Percentiles rank a stretch among this genome's conserved stretches.
phyloP scores from a whole-genome alignment of 1,284 basidiomycete genomes.

The Puccinia brachypodii region DNA sequence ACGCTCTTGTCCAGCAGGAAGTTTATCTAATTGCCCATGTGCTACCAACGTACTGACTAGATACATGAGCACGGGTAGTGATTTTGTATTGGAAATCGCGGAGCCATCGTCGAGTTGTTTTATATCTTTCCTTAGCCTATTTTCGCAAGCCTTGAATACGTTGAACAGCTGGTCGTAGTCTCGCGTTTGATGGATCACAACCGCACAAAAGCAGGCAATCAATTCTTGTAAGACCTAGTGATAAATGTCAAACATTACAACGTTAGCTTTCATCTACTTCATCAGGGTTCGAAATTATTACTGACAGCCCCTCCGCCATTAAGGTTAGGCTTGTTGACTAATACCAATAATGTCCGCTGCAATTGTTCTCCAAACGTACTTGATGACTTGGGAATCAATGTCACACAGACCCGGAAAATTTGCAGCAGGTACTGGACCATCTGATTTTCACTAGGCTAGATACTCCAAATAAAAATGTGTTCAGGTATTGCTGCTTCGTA shows the following conservation, averaged over 20 bases:
- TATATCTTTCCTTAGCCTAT: conserved; percentile 59
- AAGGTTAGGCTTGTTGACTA: conserved; percentile 77
- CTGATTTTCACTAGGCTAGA: conserved; percentile 74
- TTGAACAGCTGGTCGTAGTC: conserved; percentile 75
- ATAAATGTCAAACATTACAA: background rate
- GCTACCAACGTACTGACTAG: conserved; percentile 82
- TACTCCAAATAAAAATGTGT: background rate
- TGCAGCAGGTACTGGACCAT: conserved; percentile 80
- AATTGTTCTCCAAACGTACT: conserved; percentile 80
- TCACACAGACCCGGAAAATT: conserved; percentile 80
- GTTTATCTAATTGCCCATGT: conserved; percentile 76
- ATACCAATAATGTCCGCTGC: conserved; percentile 74
- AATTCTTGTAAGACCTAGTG: conserved; percentile 79
- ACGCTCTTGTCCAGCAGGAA: conserved; percentile 61
- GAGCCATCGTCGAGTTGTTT: background rate
- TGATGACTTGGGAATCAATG: conserved; percentile 76
- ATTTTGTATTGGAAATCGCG: conserved; percentile 52
- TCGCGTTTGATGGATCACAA: conserved; percentile 79
- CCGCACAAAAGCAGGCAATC: conserved; percentile 84
- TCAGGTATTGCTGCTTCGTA: background rate
- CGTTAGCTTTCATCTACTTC: background rate
- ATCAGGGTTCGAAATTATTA: background rate
- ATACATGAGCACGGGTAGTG: conserved; percentile 66
- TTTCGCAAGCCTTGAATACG: conserved; percentile 76
- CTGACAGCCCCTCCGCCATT: conserved; percentile 59